Evolutionary conservation across 495 filamentous ascomycete species (phyloP).

Genomic region (Trichoderma erinaceum): DNA sequence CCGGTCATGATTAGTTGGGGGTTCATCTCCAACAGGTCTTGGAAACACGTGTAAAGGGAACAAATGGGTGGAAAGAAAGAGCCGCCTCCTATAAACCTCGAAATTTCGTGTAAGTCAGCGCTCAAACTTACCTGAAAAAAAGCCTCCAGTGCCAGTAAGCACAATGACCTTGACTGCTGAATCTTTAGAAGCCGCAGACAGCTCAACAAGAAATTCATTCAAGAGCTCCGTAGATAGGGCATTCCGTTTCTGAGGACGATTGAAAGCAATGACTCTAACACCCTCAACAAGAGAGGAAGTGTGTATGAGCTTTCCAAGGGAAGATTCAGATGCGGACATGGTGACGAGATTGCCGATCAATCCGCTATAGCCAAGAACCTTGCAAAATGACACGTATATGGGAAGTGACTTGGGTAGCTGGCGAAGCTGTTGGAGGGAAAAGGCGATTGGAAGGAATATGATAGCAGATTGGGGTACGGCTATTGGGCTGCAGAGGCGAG

Average conservation of each 20-base stretch:
- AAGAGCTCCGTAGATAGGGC: slow-evolving; percentile 33
- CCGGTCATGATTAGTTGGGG: slow-evolving; percentile 14
- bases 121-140: slow-evolving; percentile 31
- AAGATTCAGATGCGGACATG: neutral
- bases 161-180: slow-evolving; percentile 28
- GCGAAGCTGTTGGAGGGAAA: neutral
- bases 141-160: slow-evolving; percentile 28
- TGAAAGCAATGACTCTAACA: slow-evolving; percentile 30
- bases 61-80: neutral
- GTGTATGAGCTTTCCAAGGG: neutral
- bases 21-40: slow-evolving; percentile 14
- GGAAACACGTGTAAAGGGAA: neutral
- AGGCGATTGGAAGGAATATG: slow-evolving; percentile 1
- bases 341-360: slow-evolving; percentile 1
- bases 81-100: neutral
- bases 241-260: slow-evolving; percentile 34
- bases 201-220: slow-evolving; percentile 21
- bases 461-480: neutral
- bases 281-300: slow-evolving; percentile 11
- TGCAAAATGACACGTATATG: neutral
- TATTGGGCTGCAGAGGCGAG: neutral
- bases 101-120: neutral
- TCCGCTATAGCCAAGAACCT: neutral
- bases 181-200: slow-evolving; percentile 24
- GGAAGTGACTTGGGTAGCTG: neutral